Base-by-base conservation (phyloP, 306 rosid species). In the Dryas alaskensis region DNA sequence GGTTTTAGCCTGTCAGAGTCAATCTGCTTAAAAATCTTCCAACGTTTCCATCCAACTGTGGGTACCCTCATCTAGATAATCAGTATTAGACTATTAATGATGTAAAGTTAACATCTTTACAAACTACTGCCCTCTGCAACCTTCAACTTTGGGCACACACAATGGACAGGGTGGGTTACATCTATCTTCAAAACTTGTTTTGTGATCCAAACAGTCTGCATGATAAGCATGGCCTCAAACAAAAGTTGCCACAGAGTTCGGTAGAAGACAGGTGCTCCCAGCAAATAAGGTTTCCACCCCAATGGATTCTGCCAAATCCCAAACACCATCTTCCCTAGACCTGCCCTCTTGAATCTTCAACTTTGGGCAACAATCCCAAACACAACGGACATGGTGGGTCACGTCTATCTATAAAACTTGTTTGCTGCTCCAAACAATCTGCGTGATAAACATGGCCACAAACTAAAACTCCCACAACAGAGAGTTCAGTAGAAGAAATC, bases 401-500 rank as follows among this genome's bases (percentile, higher is more conserved):
- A 0, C 86, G 87, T 54, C 73, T 78, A 71, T 90, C 92, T 75
- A 88, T 91, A 9, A 61, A 43, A 47, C 71, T 59, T 16, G 92
- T 90, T 78, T 76, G 81, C 75, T 82, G 85, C 82, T 95, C 99
- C 78, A 95, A 87, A 79, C 99, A 95, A 22, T 88, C 96, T 0
- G 92, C 89, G 67, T 95, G 99, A 79, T 83, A 95, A 76, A 82
- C 83, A 72, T 95, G 99, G 65, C 98, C 98, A 7, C 99, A 95
- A 31, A 80, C 92, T 76, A 95, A 81, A 59, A 92, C 92, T 19
- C 97, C 97, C 77, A 88, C 98, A 16, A 81, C 87, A 9, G 90
- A 85, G 42, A 83, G 92, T 67, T 92, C 96, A 5, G 70, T 60
- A 17, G 87, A 81, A 65, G 93, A 76, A 22, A 82, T 27, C 0